A percentile compares a stretch with the other conserved stretches of the same genome.
These are phyloP conservation scores for Xerocomus brunneocitrinus DNA, from an alignment of 768 basidiomycete genomes.

Conservation along the genomic window DNA sequence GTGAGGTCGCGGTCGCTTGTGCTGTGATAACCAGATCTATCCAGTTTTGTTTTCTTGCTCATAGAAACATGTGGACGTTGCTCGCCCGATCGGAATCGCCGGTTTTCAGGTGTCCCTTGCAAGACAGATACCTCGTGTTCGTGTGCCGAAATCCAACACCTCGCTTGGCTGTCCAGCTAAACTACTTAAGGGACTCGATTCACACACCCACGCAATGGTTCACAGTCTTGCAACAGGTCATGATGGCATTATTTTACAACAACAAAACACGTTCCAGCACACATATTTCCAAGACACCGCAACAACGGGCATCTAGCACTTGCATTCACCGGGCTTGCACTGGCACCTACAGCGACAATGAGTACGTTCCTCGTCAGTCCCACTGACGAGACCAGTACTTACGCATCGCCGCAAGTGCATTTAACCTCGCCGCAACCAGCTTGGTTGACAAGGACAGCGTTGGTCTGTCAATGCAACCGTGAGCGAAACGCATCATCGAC, in stretches of 20 bases:
- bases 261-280: too few species aligned
- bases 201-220: too few species aligned
- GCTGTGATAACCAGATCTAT: background rate
- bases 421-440: background rate
- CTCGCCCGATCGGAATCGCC: too few species aligned
- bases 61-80: background rate
- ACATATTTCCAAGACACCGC: background rate
- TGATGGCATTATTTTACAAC: too few species aligned
- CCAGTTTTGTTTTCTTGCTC: background rate
- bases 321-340: conserved; percentile 1
- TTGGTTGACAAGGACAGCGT: background rate
- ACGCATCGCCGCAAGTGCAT: background rate
- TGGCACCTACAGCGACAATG: background rate
- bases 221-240: too few species aligned
- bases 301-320: background rate
- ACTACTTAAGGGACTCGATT: too few species aligned
- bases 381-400: background rate
- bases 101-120: too few species aligned
- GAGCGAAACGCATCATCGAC: background rate
- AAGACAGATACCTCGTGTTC: too few species aligned
- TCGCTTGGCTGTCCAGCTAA: too few species aligned
- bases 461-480: background rate
- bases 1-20: background rate
- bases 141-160: too few species aligned
- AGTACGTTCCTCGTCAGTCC: background rate